phyloP scores from a whole-genome alignment of 352 stramenopile genomes.

The Elongisporangium anandrum region DNA sequence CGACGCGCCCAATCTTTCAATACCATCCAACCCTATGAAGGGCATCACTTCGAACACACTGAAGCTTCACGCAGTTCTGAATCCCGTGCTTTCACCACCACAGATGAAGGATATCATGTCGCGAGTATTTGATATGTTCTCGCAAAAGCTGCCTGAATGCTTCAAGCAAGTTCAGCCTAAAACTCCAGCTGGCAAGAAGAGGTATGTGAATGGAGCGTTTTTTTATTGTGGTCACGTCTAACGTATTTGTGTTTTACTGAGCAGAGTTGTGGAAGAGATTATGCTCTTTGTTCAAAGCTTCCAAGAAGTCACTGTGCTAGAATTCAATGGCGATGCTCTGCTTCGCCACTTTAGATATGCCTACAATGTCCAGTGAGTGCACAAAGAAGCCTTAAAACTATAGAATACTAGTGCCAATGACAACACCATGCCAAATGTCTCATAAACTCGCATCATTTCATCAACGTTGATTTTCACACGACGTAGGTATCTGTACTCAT shows the following conservation, averaged over 20 bases:
- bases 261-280: constrained; percentile 73
- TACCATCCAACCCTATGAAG: constrained; percentile 86
- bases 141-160: constrained; percentile 85
- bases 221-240: not conserved
- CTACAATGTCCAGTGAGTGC: constrained; percentile 27
- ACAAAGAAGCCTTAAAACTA: not conserved
- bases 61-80: constrained; percentile 94
- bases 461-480: not conserved
- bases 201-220: constrained; percentile 23
- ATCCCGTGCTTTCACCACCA: constrained; percentile 88
- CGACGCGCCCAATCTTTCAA: constrained; percentile 40
- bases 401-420: not conserved
- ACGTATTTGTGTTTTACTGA: no score
- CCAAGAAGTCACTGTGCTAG: constrained; percentile 54
- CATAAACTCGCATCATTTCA: not conserved
- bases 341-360: constrained; percentile 55
- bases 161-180: constrained; percentile 83
- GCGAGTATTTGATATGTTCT: constrained; percentile 85
- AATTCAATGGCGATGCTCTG: constrained; percentile 61
- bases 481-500: not conserved
- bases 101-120: constrained; percentile 96
- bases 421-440: not conserved
- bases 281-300: constrained; percentile 73
- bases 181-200: constrained; percentile 64
- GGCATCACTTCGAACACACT: constrained; percentile 92